Percentiles rank a stretch among this genome's conserved stretches.
These are phyloP conservation scores for Eutrema japonicum DNA, from an alignment of 345 rosid genomes.

Conservation along the genomic window DNA sequence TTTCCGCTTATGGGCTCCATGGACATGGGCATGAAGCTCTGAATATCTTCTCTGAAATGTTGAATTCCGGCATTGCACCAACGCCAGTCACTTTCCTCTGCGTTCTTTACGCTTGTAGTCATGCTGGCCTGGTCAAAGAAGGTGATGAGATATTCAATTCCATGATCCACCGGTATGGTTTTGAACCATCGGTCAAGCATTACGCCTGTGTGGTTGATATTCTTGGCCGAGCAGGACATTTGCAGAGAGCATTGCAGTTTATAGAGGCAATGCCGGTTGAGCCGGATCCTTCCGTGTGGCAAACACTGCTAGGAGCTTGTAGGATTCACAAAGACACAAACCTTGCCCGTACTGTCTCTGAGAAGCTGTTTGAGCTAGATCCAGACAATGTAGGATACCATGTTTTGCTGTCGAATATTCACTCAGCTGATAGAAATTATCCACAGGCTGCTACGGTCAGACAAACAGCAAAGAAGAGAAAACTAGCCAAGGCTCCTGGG, in stretches of 20 bases:
- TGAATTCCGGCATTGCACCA: constrained; percentile 54
- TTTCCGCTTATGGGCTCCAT: constrained; percentile 82
- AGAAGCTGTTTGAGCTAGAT: constrained; percentile 66
- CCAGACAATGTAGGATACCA: constrained; percentile 71
- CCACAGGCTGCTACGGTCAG: constrained; percentile 69
- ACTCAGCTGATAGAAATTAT: constrained; percentile 66
- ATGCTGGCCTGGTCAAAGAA: constrained; percentile 75
- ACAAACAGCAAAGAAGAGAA: constrained; percentile 65
- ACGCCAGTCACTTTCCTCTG: constrained; percentile 73
- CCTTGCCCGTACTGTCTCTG: constrained; percentile 63
- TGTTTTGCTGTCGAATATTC: constrained; percentile 73
- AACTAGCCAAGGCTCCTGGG: constrained; percentile 75
- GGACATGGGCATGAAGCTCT: constrained; percentile 77
- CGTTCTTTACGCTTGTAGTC: constrained; percentile 79
- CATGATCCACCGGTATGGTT: constrained; percentile 60
- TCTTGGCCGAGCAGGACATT: constrained; percentile 77
- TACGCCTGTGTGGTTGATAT: constrained; percentile 85
- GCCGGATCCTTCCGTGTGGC: constrained; percentile 74
- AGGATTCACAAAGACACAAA: constrained; percentile 73
- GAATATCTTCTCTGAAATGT: constrained; percentile 60
- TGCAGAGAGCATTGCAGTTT: constrained; percentile 66
- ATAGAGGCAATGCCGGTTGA: constrained; percentile 60
- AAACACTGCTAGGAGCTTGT: constrained; percentile 78
- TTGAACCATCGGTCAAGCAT: constrained; percentile 70
- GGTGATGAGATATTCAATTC: constrained; percentile 64